Percentiles rank a stretch among this genome's conserved stretches.
Evolutionary conservation across 2,329 filamentous ascomycete genomes (phyloP).

Genomic region (Pseudogymnoascus destructans): DNA sequence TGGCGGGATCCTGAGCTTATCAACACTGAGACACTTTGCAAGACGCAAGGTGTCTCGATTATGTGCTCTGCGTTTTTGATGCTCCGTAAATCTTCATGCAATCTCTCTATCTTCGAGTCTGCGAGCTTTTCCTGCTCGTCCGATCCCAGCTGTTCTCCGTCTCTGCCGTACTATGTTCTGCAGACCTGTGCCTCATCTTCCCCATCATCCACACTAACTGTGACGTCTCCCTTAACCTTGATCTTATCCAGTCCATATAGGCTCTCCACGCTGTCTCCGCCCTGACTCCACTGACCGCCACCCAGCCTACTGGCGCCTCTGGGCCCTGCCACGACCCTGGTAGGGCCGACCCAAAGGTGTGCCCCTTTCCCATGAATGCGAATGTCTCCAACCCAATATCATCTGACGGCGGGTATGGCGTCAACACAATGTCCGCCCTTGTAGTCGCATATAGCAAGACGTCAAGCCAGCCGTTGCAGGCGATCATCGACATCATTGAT

Average conservation of each 20-base stretch:
- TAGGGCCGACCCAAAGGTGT: neutral
- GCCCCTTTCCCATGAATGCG: neutral
- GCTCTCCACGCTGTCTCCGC: neutral
- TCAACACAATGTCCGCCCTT: neutral
- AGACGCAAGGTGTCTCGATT: too few relatives aligned
- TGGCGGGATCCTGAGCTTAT: too few relatives aligned
- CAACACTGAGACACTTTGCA: too few relatives aligned
- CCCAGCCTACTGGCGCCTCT: neutral
- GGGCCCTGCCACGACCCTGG: neutral
- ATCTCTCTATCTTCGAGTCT: neutral
- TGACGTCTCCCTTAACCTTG: neutral
- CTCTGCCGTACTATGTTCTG: neutral
- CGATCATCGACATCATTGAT: slow-evolving; percentile 33
- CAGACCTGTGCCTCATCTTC: neutral
- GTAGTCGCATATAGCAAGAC: neutral
- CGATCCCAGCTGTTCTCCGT: neutral
- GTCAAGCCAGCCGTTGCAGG: neutral
- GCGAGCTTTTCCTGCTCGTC: neutral
- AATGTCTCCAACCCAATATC: neutral
- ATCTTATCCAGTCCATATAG: neutral
- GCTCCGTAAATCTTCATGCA: too few relatives aligned
- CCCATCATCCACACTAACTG: neutral
- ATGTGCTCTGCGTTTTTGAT: too few relatives aligned
- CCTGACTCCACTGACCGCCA: neutral
- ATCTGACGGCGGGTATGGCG: neutral